Evolutionary conservation across 2,329 filamentous ascomycete genomes (phyloP).

Genomic region (Capronia coronata): DNA sequence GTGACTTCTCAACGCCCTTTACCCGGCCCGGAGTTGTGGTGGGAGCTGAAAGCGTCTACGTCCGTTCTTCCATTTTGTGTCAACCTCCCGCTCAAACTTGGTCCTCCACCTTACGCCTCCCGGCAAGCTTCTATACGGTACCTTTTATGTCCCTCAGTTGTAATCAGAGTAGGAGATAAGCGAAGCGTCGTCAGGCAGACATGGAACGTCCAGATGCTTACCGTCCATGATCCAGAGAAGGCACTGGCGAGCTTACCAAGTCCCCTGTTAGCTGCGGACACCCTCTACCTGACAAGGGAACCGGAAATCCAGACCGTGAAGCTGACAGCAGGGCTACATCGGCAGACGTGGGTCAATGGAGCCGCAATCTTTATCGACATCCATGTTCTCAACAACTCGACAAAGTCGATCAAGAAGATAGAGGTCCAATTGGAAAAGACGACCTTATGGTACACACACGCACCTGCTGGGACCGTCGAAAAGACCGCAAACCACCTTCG

Average conservation of each 20-base stretch:
- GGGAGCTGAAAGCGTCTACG: slow-evolving; percentile 45
- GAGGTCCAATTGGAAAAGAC: slow-evolving; percentile 47
- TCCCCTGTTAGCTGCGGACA: slow-evolving; percentile 32
- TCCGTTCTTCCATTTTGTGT: slow-evolving; percentile 47
- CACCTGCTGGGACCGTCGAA: slow-evolving; percentile 44
- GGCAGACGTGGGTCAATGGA: slow-evolving; percentile 55
- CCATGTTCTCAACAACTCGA: slow-evolving; percentile 45
- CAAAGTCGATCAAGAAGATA: slow-evolving; percentile 44
- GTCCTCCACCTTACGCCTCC: slow-evolving; percentile 49
- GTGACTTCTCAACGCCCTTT: slow-evolving; percentile 39
- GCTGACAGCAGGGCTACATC: slow-evolving; percentile 49
- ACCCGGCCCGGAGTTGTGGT: slow-evolving; percentile 34
- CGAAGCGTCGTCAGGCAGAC: slow-evolving; percentile 47
- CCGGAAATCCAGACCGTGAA: slow-evolving; percentile 40
- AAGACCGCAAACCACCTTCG: slow-evolving; percentile 47
- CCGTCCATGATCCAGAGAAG: slow-evolving; percentile 52
- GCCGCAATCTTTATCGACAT: slow-evolving; percentile 51
- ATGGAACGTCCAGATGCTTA: slow-evolving; percentile 46
- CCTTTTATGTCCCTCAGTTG: slow-evolving; percentile 42
- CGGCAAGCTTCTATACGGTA: slow-evolving; percentile 49
- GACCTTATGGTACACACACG: slow-evolving; percentile 31
- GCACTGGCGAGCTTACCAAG: slow-evolving; percentile 48
- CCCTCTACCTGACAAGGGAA: slow-evolving; percentile 41
- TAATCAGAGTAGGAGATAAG: slow-evolving; percentile 44
- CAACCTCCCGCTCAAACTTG: slow-evolving; percentile 49